Base-by-base conservation (phyloP, 345 rosid genomes). In the Eucalyptus erythrocorys region DNA sequence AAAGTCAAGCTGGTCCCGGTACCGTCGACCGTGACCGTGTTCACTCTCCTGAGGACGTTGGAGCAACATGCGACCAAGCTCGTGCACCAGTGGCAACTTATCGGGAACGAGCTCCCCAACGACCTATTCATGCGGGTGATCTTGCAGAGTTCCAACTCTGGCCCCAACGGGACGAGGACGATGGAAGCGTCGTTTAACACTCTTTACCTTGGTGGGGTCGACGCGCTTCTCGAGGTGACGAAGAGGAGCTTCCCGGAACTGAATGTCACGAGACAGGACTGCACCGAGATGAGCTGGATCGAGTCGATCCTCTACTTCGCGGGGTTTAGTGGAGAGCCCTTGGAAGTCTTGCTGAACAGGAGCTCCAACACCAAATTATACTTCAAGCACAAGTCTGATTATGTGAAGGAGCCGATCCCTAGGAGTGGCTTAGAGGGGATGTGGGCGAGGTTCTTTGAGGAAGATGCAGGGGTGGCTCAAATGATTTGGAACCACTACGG, bases 241-340 rank as follows among this genome's bases (percentile, higher is more conserved):
- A 64, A 79, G 11, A 37, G 71, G 1, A 89, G 64, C 53, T 93
- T 92, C 86, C 94, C 94, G 6, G 93, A 93, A 82, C 59, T 95
- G 61, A 93, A 92, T 51, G 87, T 95, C 42, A 48, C 50, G 48
- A 84, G 49, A 21, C 85, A 85, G 26, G 92, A 93, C 24, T 93
- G 94, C 85, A 91, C 19, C 7, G 95, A 93, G 88, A 89, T 91
- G 92, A 93, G 92, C 40, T 95, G 96, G 96, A 88, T 92, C 7
- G 91, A 94, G 47, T 91, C 94, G 1, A 85, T 88, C 37, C n/a
- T 93, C 5, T 90, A 88, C 86, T 93, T 91, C 86, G 22, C 51
- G 1, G 89, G 87, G 13, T 76, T 76, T 76, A 82, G 37, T 4
- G 92, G 57, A 88, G 85, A 85, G 57, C 86, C 94, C 6, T 26